Evolutionary conservation across 2,329 filamentous ascomycete species (phyloP), one percentile per base, ranked within the genome.

Genomic region (Hymenoscyphus scutula): DNA sequence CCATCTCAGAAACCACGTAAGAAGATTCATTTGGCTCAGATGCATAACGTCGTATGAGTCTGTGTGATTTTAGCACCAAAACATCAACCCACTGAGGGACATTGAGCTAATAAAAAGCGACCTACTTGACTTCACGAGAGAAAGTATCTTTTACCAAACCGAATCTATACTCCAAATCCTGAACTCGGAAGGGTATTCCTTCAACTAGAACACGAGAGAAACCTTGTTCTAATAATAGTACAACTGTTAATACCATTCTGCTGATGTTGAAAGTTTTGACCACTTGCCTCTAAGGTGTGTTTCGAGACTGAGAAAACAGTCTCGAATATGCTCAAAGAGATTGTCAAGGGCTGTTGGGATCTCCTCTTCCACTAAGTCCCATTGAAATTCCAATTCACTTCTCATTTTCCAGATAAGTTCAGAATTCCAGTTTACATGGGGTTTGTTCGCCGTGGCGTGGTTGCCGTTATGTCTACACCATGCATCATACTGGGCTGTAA

Each of bases 321-420:
- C 51, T 59, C 57, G 45, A 34, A 67, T 58, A 58, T 48, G 60
- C 27, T 62, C 45, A 2, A 66, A 53, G 19, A 67, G 63, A 30
- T 59, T 58, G 32, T 66, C 56, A 45, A 69, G 68, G 29, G 64
- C 53, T 27, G 17, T 41, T 17, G 63, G 56, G 27, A 68, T 62
- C 51, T 75, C 71, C 15, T 75, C 73, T 58, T 74, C 69, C 4
- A 75, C 53, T 1, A 72, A 56, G 6, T 70, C 67, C 74, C 73
- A 75, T 37, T 69, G 64, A 11, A 45, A 65, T 7, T 65, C 70
- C 2, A 74, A 60, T 45, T 75, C 74, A 58, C 65, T 67, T 5
- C 69, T 68, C 74, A 75, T 74, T 45, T 74, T 74, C 69, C 68
- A 72, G 41, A 74, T 74, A 10, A 75, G 70, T n/a, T 73, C 64